phyloP scores from a whole-genome alignment of 306 rosid species.

The Prunus salicina region DNA sequence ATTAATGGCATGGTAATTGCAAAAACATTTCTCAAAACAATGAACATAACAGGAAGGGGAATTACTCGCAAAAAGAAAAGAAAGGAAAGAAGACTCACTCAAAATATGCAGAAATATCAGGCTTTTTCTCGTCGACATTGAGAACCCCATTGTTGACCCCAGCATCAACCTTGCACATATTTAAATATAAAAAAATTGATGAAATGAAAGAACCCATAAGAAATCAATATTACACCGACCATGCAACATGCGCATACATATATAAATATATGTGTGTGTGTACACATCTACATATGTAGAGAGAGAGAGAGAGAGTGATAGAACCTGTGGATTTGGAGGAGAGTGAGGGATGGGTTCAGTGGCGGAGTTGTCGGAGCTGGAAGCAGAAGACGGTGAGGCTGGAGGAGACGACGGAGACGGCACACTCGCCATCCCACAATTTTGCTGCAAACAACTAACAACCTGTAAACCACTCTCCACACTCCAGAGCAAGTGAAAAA shows the following conservation, averaged over 20 bases:
- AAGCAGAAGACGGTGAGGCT: constrained; percentile 36
- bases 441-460: not conserved
- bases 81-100: constrained; percentile 34
- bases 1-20: not conserved
- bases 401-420: constrained; percentile 39
- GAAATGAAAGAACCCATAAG: constrained; percentile 12
- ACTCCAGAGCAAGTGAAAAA: not conserved
- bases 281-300: constrained; percentile 3
- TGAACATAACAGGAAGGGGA: not conserved
- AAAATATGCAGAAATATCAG: constrained; percentile 37
- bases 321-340: constrained; percentile 44
- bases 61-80: not conserved
- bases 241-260: not conserved
- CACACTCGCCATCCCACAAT: constrained; percentile 33
- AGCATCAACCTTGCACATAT: constrained; percentile 36
- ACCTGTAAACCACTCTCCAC: not conserved
- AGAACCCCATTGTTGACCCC: constrained; percentile 37
- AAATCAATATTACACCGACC: constrained; percentile 13
- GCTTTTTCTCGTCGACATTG: constrained; percentile 40
- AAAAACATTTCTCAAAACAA: not conserved
- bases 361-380: constrained; percentile 43
- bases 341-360: constrained; percentile 29
- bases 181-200: not conserved
- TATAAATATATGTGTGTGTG: not conserved
- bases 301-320: constrained; percentile 1